Base-by-base conservation (phyloP, 1,139 yeast species). In the Diutina neorugosa region DNA sequence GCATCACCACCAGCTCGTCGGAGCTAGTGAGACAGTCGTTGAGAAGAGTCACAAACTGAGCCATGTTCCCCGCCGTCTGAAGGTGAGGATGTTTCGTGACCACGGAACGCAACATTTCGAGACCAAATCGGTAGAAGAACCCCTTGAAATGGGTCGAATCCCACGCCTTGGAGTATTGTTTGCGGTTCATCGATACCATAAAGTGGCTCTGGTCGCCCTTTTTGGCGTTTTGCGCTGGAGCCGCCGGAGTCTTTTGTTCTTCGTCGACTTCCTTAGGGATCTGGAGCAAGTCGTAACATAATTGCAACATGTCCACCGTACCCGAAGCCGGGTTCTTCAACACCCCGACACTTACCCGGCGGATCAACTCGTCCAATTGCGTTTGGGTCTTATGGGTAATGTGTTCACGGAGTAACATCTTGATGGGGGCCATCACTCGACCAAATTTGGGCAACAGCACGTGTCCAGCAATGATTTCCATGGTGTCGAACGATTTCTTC, bases 401-500 rank as follows among this genome's bases (percentile, higher is more conserved):
- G 59, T 81, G 79, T 62, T 86, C 94, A 53, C 74, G 70, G 49
- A 88, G 68, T 56, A 93, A 69, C 54, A 79, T 68, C 62, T 83
- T 83, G 43, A 93, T 71, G 1, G 98, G 98, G 16, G 73, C 73
- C 25, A 93, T 68, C 37, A 94, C 68, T 52, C 69, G 68, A n/a
- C 77, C 73, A 64, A 91, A 87, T 51, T 72, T 68, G 5, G 74
- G 65, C 57, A 91, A 70, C n/a, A 78, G 70, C 47, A 91, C 78
- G 61, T 83, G 81, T 7, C 81, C 67, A 0, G 96, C 78, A 51
- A 91, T 63, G 20, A 90, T 70, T 65, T 91, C 96, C 44, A 85
- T 94, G 6, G 95, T 83, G 60, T 93, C 98, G 64, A 73, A 86
- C 73, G 96, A 86, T 68, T 88, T 90, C 62, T 88, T 88, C 60